Base-by-base conservation (phyloP, 208 protist genomes). In the Angomonas ambiguus region DNA sequence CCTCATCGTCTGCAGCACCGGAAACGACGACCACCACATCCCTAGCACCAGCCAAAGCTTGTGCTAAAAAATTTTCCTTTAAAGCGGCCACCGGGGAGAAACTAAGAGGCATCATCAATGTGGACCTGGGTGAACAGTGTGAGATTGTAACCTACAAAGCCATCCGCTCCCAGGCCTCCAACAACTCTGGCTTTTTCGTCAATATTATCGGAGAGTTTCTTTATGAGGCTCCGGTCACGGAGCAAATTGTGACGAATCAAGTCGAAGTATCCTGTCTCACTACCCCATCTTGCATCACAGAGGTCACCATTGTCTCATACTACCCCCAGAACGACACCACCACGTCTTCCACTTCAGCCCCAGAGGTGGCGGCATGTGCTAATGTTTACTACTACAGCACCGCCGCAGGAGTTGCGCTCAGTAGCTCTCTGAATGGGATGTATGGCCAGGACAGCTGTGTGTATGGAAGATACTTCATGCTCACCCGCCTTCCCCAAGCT, bases 351-450 rank as follows among this genome's bases (percentile, higher is more conserved):
- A n/a, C 56, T 35, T 31, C 67, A 4, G 34, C 28, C 1, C 18
- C 48, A 3, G 68, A 65, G 66, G 57, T 93, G 41, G 74, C 60
- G 28, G 55, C 77, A 49, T 94, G 87, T 57, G 75, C 87, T 25
- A 85, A 77, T 24, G 81, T 90, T 35, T 94, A 94, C 72, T 88
- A 90, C 72, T 94, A 90, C 79, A 22, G 77, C 25, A 78, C 76
- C 16, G 62, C 65, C 0, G 76, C 84, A 16, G 74, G 76, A 11
- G 71, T 77, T 31, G 70, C 77, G 6, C 64, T 91, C 16, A 88
- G 78, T 61, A 69, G 63, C 25, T 88, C 87, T 30, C 80, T 94
- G 33, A 79, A 67, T 53, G 75, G 77, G 34, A 68, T 87, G 64
- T 72, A 76, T 1, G 76, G 79, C 4, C 72, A 91, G 64, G 77